Evolutionary conservation across 2,329 filamentous ascomycete genomes (phyloP).

Genomic region (Colletotrichum simmondsii): DNA sequence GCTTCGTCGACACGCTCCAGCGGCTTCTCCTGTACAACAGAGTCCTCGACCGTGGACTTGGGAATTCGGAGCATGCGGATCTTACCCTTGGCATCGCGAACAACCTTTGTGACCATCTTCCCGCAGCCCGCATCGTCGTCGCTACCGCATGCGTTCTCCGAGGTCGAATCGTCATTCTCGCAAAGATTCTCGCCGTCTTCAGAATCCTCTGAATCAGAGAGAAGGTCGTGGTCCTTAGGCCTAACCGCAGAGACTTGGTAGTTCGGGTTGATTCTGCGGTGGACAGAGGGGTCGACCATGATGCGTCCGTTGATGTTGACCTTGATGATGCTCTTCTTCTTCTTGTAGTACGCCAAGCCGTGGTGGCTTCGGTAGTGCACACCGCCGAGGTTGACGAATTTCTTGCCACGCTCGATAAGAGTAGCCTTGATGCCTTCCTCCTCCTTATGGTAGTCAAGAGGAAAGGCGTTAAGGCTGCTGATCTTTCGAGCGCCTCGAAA

Average conservation of each 20-base stretch:
- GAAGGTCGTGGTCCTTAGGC: slow-evolving; percentile 73
- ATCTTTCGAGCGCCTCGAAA: slow-evolving; percentile 90
- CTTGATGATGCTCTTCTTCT: slow-evolving; percentile 78
- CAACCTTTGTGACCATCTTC: slow-evolving; percentile 62
- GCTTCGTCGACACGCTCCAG: slow-evolving; percentile 54
- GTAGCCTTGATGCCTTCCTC: slow-evolving; percentile 71
- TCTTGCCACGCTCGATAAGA: slow-evolving; percentile 84
- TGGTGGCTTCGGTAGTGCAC: slow-evolving; percentile 87
- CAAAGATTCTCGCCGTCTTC: slow-evolving; percentile 56
- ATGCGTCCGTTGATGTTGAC: slow-evolving; percentile 88
- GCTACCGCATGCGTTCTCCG: slow-evolving; percentile 49
- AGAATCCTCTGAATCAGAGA: slow-evolving; percentile 61
- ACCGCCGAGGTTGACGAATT: slow-evolving; percentile 83
- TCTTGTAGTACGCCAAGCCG: slow-evolving; percentile 87
- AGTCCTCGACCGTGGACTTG: slow-evolving; percentile 47
- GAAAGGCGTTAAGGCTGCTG: slow-evolving; percentile 80
- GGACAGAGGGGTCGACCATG: slow-evolving; percentile 87
- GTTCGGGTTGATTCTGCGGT: slow-evolving; percentile 87
- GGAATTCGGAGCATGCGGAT: slow-evolving; percentile 44
- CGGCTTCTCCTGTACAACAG: slow-evolving; percentile 55
- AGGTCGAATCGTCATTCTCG: slow-evolving; percentile 48
- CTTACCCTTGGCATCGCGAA: slow-evolving; percentile 54
- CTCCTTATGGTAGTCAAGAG: slow-evolving; percentile 83
- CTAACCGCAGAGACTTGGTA: slow-evolving; percentile 82
- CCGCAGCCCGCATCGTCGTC: slow-evolving; percentile 53